Conservation (phyloP, 2,329 filamentous ascomycete genomes). For the Cladosporium sp. region DNA sequence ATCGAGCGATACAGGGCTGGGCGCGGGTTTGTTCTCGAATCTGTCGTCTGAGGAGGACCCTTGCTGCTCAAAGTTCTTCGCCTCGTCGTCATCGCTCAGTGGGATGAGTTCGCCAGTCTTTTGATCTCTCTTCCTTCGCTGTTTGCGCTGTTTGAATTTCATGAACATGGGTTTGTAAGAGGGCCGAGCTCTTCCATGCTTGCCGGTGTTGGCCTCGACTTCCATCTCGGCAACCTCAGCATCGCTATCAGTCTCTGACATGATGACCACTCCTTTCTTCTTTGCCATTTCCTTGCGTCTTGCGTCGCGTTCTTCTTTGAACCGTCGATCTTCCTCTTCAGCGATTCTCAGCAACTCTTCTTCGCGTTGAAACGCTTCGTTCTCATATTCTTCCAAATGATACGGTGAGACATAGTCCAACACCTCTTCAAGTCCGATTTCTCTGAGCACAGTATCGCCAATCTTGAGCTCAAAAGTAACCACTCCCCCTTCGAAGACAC, state of each 20-base stretch:
- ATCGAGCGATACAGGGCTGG: not conserved
- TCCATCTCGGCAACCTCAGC: constrained; percentile 6
- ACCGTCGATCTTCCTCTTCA: constrained; percentile 20
- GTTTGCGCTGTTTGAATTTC: constrained; percentile 9
- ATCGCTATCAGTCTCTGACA: constrained; percentile 12
- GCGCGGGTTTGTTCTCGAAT: not conserved
- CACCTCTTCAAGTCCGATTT: constrained; percentile 28
- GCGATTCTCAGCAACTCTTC: constrained; percentile 19
- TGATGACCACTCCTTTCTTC: constrained; percentile 19
- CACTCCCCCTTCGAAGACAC: constrained; percentile 18
- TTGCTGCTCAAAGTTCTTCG: not conserved
- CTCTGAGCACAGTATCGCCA: constrained; percentile 22
- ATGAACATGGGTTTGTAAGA: constrained; percentile 29
- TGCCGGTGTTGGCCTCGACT: constrained; percentile 2
- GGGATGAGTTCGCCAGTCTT: constrained; percentile 26
- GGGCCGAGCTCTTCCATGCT: constrained; percentile 29
- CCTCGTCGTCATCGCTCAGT: constrained; percentile 21
- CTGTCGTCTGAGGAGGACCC: not conserved
- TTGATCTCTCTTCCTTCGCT: constrained; percentile 26
- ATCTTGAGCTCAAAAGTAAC: constrained; percentile 28
- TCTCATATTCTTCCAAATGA: constrained; percentile 32
- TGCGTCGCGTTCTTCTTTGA: constrained; percentile 10
- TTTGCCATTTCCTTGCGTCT: constrained; percentile 17
- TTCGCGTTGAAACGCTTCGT: constrained; percentile 28
- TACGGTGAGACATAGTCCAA: constrained; percentile 32